Percentiles rank a stretch among this genome's conserved stretches.
Conservation (phyloP, 2,329 filamentous ascomycete species). For the Hirsutella minnesotensis region DNA sequence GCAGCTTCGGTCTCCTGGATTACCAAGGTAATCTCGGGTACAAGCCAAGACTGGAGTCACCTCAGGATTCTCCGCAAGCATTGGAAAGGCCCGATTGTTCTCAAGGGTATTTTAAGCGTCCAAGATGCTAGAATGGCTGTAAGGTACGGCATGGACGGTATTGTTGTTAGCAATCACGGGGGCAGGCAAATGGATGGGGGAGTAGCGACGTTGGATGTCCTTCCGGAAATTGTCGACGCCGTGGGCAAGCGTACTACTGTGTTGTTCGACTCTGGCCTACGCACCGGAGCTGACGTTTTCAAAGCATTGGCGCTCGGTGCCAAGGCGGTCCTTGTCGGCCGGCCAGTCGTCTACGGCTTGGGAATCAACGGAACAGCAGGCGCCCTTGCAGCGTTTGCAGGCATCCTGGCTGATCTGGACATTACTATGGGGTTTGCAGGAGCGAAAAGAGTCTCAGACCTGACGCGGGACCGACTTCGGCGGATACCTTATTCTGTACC, state of each 20-base stretch:
- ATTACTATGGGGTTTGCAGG: slow-evolving; percentile 43
- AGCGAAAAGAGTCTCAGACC: slow-evolving; percentile 28
- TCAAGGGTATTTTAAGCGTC: slow-evolving; percentile 28
- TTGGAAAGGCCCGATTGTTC: slow-evolving; percentile 42
- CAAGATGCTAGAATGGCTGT: slow-evolving; percentile 27
- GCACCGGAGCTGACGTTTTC: slow-evolving; percentile 26
- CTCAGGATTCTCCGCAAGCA: slow-evolving; percentile 43
- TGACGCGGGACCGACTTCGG: slow-evolving; percentile 21
- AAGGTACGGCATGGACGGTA: slow-evolving; percentile 23
- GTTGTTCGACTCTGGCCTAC: slow-evolving; percentile 33
- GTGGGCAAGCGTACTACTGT: slow-evolving; percentile 47
- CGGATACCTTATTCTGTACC: no score
- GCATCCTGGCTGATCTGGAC: slow-evolving; percentile 31
- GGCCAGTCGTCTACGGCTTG: slow-evolving; percentile 24
- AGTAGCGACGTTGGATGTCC: slow-evolving; percentile 41
- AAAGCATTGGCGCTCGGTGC: slow-evolving; percentile 29
- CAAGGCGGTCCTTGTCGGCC: slow-evolving; percentile 29
- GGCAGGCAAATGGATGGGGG: slow-evolving; percentile 28
- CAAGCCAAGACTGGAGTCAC: slow-evolving; percentile 46
- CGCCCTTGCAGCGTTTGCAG: slow-evolving; percentile 41
- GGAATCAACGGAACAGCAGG: slow-evolving; percentile 28
- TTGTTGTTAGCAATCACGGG: slow-evolving; percentile 30
- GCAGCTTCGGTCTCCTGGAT: slow-evolving; percentile 42
- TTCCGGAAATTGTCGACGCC: slow-evolving; percentile 32
- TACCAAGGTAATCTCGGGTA: slow-evolving; percentile 33